These are phyloP conservation scores for Paramecium primaurelia DNA, from an alignment of 73 alveolate genomes.

Conservation along the genomic window DNA sequence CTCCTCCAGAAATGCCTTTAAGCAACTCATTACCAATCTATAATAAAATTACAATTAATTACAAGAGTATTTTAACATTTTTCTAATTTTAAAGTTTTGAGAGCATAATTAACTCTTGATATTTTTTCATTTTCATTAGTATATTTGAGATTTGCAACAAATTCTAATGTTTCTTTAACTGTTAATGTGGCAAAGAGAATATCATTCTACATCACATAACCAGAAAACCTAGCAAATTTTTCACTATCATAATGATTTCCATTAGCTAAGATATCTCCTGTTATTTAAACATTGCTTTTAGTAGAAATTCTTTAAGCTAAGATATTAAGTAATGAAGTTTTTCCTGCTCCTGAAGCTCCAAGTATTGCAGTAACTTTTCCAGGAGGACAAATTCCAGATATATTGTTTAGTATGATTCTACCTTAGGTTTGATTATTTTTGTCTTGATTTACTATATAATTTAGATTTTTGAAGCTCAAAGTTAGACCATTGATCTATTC, in stretches of 20 bases:
- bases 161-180: slow-evolving; percentile 78
- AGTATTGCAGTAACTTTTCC: slow-evolving; percentile 86
- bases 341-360: slow-evolving; percentile 97
- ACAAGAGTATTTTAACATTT: slow-evolving; percentile 59
- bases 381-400: slow-evolving; percentile 82
- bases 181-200: slow-evolving; percentile 84
- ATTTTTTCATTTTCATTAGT: slow-evolving; percentile 64
- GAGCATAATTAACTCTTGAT: slow-evolving; percentile 71
- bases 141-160: slow-evolving; percentile 81
- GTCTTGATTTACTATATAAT: neutral
- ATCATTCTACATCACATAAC: slow-evolving; percentile 89
- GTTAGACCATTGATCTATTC: neutral
- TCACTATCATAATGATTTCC: slow-evolving; percentile 67
- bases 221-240: slow-evolving; percentile 70
- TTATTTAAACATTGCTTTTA: slow-evolving; percentile 63
- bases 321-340: slow-evolving; percentile 86
- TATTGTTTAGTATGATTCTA: slow-evolving; percentile 64
- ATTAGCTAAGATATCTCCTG: slow-evolving; percentile 81
- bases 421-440: neutral
- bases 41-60: neutral
- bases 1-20: slow-evolving; percentile 74
- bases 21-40: slow-evolving; percentile 62
- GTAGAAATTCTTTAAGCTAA: slow-evolving; percentile 75
- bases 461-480: neutral
- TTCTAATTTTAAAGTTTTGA: slow-evolving; percentile 73